phyloP scores from a whole-genome alignment of 441 rosid species.

The Euphorbia celastroides region DNA sequence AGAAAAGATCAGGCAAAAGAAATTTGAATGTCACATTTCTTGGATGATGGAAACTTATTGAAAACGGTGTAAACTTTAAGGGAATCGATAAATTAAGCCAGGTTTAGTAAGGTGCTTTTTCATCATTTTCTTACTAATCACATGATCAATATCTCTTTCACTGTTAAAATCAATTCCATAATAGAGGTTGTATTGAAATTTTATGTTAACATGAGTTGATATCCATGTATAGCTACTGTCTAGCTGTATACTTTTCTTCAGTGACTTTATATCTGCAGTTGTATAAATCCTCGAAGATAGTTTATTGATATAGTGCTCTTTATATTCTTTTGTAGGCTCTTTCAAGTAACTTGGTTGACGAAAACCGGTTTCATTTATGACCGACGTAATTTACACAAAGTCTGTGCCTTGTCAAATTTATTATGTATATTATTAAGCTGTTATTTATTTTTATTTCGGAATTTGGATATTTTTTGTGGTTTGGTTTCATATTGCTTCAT shows the following conservation, averaged over 20 bases:
- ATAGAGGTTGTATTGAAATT: background rate
- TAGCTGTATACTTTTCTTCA: background rate
- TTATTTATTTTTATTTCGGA: background rate
- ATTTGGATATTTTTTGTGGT: background rate
- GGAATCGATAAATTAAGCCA: too few species aligned
- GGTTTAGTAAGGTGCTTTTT: background rate
- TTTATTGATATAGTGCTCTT: conserved; percentile 28
- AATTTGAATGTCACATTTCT: too few species aligned
- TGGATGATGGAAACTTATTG: too few species aligned
- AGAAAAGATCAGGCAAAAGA: too few species aligned
- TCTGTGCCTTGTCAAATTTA: conserved; percentile 43
- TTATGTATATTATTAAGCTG: conserved; percentile 2
- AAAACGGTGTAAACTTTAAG: too few species aligned
- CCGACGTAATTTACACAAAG: conserved; percentile 60
- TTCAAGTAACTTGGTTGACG: conserved; percentile 92
- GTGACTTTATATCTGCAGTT: conserved; percentile 4
- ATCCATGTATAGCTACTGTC: background rate
- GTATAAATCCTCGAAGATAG: background rate
- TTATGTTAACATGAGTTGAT: background rate
- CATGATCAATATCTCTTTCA: background rate
- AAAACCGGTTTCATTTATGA: conserved; percentile 82
- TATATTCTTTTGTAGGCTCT: conserved; percentile 70
- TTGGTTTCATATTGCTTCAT: background rate
- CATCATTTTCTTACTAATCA: too few species aligned
- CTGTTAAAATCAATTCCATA: background rate